Evolutionary conservation across 2,329 filamentous ascomycete species (phyloP).

Genomic region (Pseudogymnoascus sp.): DNA sequence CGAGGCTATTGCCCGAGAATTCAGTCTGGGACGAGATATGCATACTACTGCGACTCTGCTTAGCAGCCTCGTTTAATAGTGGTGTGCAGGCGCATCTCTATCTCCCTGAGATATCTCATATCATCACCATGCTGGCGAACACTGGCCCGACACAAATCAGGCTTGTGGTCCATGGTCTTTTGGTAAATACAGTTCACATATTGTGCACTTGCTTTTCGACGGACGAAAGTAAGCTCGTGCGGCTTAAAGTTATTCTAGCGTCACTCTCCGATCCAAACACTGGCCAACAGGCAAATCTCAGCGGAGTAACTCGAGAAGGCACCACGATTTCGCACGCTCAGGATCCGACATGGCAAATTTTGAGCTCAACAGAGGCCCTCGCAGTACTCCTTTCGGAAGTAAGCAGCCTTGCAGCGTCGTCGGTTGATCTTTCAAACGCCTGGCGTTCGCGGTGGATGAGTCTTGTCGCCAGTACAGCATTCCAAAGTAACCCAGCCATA

Average conservation of each 20-base stretch:
- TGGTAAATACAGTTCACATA: constrained; percentile 60
- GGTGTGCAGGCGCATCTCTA: constrained; percentile 59
- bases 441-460: constrained; percentile 69
- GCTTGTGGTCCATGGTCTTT: constrained; percentile 50
- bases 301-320: constrained; percentile 36
- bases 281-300: constrained; percentile 46
- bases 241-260: constrained; percentile 45
- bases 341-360: constrained; percentile 32
- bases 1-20: constrained; percentile 56
- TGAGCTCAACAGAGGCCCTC: constrained; percentile 48
- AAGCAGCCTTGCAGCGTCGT: constrained; percentile 53
- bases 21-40: constrained; percentile 62
- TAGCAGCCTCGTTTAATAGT: constrained; percentile 59
- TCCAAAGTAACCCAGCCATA: constrained; percentile 64
- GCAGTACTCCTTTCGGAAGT: constrained; percentile 55
- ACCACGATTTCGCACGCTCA: constrained; percentile 36
- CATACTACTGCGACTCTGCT: constrained; percentile 55
- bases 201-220: constrained; percentile 57
- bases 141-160: constrained; percentile 51
- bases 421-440: constrained; percentile 55
- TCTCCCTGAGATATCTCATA: constrained; percentile 60
- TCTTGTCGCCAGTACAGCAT: constrained; percentile 61
- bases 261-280: constrained; percentile 50
- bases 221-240: constrained; percentile 41
- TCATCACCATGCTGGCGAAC: constrained; percentile 62